phyloP scores from a whole-genome alignment of 2,329 filamentous ascomycete genomes.

The Colletotrichum sp. region DNA sequence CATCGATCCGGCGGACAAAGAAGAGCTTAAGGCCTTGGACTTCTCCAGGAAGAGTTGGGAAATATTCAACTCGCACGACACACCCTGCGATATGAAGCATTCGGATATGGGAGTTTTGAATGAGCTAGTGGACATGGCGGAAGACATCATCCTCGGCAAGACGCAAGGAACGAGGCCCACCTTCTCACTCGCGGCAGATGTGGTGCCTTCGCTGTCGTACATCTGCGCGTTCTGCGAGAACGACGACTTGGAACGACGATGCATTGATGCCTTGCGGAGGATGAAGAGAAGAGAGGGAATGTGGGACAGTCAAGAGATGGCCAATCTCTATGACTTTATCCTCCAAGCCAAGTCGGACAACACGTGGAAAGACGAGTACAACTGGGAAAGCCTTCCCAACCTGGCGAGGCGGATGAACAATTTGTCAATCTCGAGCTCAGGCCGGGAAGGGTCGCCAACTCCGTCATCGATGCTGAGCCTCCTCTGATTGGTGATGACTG shows the following conservation, averaged over 20 bases:
- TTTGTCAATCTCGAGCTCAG: not conserved
- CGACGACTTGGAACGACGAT: not conserved
- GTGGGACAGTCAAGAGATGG: constrained; percentile 22
- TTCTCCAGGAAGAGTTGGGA: not conserved
- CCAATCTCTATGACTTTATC: not conserved
- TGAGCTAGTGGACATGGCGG: constrained; percentile 5
- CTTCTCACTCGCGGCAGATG: constrained; percentile 5
- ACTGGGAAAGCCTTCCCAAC: constrained; percentile 6
- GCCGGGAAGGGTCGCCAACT: not conserved
- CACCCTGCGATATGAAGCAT: not conserved
- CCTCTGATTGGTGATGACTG: not conserved
- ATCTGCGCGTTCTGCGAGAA: constrained; percentile 21
- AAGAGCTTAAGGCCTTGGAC: not conserved
- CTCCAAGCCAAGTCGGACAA: not conserved
- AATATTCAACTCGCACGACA: not conserved
- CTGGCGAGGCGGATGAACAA: constrained; percentile 5
- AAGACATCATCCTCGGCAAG: not conserved
- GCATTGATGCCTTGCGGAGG: constrained; percentile 11
- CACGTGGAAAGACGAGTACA: constrained; percentile 13
- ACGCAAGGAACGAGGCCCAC: not conserved
- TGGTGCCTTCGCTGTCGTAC: constrained; percentile 6
- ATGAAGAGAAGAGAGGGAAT: constrained; percentile 20
- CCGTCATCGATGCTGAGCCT: not conserved
- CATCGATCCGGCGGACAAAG: not conserved
- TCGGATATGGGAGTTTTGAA: not conserved